Conservation (phyloP, 495 filamentous ascomycete species). For the Tricharina praecox region DNA sequence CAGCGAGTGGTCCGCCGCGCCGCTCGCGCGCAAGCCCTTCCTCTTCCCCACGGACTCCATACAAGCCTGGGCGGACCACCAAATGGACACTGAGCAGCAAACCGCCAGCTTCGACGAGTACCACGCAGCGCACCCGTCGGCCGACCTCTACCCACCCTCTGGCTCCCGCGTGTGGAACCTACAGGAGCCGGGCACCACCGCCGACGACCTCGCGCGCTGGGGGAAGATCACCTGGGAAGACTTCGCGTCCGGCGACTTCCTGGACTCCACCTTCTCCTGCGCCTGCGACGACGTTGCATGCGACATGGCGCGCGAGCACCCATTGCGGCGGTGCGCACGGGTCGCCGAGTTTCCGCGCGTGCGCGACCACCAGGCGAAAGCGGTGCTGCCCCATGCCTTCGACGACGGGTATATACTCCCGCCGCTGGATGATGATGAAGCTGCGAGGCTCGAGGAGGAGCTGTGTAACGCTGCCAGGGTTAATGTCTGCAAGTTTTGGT, state of each 20-base stretch:
- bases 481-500: no score
- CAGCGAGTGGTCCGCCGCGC: not conserved
- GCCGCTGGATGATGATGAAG: no score
- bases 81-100: not conserved
- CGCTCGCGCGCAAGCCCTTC: not conserved
- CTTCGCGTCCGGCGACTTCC: not conserved
- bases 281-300: no score
- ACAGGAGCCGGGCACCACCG: not conserved
- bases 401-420: no score
- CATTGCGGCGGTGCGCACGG: no score
- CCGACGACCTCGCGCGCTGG: not conserved
- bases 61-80: not conserved
- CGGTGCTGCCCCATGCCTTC: no score
- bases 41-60: not conserved
- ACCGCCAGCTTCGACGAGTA: not conserved
- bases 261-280: no score
- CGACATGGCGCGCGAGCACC: no score
- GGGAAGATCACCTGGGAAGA: not conserved
- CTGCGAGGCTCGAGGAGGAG: no score
- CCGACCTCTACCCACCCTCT: not conserved
- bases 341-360: no score
- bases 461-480: no score
- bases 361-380: no score
- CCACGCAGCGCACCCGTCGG: not conserved
- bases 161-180: not conserved